Evolutionary conservation across 305 asterid genomes (phyloP).

Genomic region (Solanum hybrid): DNA sequence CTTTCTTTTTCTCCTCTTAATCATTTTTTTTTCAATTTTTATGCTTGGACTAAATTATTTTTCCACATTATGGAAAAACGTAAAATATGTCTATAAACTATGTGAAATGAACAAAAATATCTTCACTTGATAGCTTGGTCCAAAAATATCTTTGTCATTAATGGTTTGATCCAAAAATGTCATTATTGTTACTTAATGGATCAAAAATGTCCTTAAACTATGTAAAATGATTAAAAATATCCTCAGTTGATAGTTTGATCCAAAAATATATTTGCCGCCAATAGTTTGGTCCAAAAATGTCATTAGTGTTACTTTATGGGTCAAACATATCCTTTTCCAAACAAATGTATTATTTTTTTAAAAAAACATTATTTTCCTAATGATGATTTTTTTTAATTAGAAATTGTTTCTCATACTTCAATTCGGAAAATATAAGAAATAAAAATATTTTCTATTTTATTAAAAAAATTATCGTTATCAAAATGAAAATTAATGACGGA

Average conservation of each 20-base stretch:
- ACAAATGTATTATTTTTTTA: no score
- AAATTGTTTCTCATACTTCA: not conserved
- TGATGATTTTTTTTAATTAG: not conserved
- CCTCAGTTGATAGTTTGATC: not conserved
- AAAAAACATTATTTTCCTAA: not conserved
- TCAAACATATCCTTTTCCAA: not conserved
- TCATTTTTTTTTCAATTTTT: not conserved
- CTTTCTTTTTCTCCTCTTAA: not conserved
- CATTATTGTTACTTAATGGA: not conserved
- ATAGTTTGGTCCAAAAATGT: no score
- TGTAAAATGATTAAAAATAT: no score
- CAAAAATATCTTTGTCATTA: not conserved
- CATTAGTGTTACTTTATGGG: not conserved
- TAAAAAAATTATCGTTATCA: not conserved
- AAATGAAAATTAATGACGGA: no score
- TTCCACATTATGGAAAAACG: not conserved
- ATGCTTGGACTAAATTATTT: not conserved
- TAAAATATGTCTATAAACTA: not conserved
- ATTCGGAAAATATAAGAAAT: not conserved
- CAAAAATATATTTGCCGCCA: not conserved
- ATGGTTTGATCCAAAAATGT: no score
- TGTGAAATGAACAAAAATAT: no score
- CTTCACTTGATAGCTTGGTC: not conserved
- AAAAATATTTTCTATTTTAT: no score
- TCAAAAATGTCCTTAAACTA: no score